These are phyloP conservation scores for Bremia lactucae DNA, from an alignment of 352 stramenopile genomes.

Conservation along the genomic window DNA sequence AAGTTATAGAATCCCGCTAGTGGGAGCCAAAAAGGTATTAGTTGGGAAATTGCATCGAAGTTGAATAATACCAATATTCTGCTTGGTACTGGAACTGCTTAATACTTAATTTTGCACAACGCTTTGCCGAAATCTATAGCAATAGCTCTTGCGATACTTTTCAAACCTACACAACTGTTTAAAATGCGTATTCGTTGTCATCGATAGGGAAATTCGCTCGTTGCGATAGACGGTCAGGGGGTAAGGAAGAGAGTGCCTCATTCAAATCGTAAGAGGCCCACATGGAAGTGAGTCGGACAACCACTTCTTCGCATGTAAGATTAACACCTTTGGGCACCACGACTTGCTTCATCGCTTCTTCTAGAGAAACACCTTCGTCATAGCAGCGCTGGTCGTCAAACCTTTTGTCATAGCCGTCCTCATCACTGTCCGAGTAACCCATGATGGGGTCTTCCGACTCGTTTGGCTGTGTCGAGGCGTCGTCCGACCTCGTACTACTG, in stretches of 20 bases:
- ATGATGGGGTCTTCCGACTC: constrained; percentile 43
- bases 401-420: constrained; percentile 31
- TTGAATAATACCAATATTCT: no score
- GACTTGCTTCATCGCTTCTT: constrained; percentile 72
- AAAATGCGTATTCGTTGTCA: constrained; percentile 34
- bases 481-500: constrained; percentile 18
- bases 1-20: constrained; percentile 67
- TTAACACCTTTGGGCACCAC: constrained; percentile 41
- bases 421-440: constrained; percentile 30
- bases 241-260: constrained; percentile 38
- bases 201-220: constrained; percentile 32
- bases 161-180: constrained; percentile 2
- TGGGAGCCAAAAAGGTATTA: no score
- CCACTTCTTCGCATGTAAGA: constrained; percentile 65
- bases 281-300: constrained; percentile 67
- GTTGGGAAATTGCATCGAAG: no score
- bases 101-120: constrained; percentile 29
- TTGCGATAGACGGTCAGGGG: constrained; percentile 36
- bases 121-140: constrained; percentile 11
- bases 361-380: constrained; percentile 51
- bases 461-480: constrained; percentile 36
- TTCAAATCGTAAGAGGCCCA: constrained; percentile 65
- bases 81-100: no score
- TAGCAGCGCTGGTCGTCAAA: constrained; percentile 57
- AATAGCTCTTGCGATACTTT: no score